Base-by-base conservation (phyloP, 495 filamentous ascomycete species). In the Penicillium verhagenii region DNA sequence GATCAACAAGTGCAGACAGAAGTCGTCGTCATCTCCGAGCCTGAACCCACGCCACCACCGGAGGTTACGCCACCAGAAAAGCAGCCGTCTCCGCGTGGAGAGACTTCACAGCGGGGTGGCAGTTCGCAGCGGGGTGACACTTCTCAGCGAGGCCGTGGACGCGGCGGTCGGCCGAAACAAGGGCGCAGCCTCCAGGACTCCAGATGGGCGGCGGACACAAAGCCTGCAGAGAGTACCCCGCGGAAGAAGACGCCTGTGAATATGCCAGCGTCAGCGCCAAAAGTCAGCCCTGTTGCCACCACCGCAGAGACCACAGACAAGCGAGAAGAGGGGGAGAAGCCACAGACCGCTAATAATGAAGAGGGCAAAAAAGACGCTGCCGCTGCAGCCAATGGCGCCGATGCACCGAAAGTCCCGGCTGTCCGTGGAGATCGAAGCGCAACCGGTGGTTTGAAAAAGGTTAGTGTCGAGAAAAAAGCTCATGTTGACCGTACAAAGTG, bases 371-470 rank as follows among this genome's bases (percentile, higher is more conserved):
- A 23, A 6, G 65, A 67, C 7, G 43, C 40, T 10, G 33, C 59
- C 8, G 61, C 60, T 50, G 61, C 40, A 14, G 33, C 59, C 8
- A 63, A 61, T 50, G 61, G 50, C 14, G 43, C 69, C 2, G 73
- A 75, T 16, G 56, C 60, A 1, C 67, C 61, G 40, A 70, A 72
- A 7, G 70, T 77, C 14, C 72, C 75, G 4, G 82, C 87, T 44
- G 87, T 89, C 14, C 81, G 85, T 18, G 87, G 87, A 23, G 85
- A 89, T 61, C 76, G 87, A 20, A 84, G 77, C 57, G 79, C 77
- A n/a, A 90, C 87, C 7, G 87, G 87, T 18, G 86, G 86, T 2
- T 58, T 82, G 14, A 73, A 76, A 43, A 82, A 82, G 70, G 75
- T 76, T 60, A 55, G 60, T 14, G 1, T 21, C n/a, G n/a, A n/a